Evolutionary conservation across 768 basidiomycete genomes (phyloP).

Genomic region (Amylocystis lapponica): DNA sequence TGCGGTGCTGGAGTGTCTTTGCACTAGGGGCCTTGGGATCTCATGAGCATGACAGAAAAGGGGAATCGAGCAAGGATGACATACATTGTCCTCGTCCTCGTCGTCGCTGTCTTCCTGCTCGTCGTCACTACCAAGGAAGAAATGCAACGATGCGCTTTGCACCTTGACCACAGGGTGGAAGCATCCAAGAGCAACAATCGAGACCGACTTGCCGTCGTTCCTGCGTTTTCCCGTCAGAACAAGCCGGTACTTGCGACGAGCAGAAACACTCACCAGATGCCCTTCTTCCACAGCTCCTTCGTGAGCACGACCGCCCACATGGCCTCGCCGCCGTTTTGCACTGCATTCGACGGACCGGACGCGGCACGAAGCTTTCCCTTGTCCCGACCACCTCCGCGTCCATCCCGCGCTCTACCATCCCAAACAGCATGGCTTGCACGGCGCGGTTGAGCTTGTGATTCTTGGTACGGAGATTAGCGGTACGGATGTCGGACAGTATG

Average conservation of each 20-base stretch:
- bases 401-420: conserved; percentile 94
- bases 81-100: conserved; percentile 47
- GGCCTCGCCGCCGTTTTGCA: conserved; percentile 70
- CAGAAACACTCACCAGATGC: conserved; percentile 63
- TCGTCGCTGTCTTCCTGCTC: conserved; percentile 68
- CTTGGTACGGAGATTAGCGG: conserved; percentile 80
- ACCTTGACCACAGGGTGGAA: conserved; percentile 94
- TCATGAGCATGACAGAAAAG: not conserved
- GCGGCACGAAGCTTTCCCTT: conserved; percentile 65
- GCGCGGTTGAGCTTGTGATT: conserved; percentile 96
- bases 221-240: conserved; percentile 36
- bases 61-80: not conserved
- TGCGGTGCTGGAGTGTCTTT: conserved; percentile 72
- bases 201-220: conserved; percentile 88
- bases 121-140: conserved; percentile 90
- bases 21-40: conserved; percentile 53
- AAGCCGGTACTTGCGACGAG: too few species aligned
- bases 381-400: conserved; percentile 75
- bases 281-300: conserved; percentile 91
- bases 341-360: conserved; percentile 31
- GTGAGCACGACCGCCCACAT: conserved; percentile 97
- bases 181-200: conserved; percentile 87
- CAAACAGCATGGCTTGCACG: conserved; percentile 92
- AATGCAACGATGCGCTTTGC: conserved; percentile 89
- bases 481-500: conserved; percentile 88